A percentile compares a stretch with the other conserved stretches of the same genome.
phyloP scores from a whole-genome alignment of 2,329 filamentous ascomycete species.

The Penicillium sp. region DNA sequence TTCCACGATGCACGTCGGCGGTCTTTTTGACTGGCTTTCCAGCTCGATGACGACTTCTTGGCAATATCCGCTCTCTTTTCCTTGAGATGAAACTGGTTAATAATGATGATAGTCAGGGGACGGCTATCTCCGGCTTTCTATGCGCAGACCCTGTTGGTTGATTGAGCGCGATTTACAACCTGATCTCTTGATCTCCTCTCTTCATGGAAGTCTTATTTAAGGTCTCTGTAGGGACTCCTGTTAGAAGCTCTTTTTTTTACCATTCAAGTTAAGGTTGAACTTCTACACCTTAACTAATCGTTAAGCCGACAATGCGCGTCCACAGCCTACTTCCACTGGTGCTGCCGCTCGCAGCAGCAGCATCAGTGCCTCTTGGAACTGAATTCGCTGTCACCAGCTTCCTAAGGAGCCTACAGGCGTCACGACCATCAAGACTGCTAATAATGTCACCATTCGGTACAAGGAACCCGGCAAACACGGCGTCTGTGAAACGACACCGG shows the following conservation, averaged over 20 bases:
- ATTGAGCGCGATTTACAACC: not conserved
- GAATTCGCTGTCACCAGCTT: slow-evolving; percentile 40
- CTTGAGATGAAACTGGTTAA: slow-evolving; percentile 12
- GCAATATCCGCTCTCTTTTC: slow-evolving; percentile 12
- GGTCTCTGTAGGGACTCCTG: not conserved
- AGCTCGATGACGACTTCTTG: slow-evolving; percentile 9
- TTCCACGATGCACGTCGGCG: slow-evolving; percentile 10
- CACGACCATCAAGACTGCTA: slow-evolving; percentile 47
- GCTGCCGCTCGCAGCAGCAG: slow-evolving; percentile 31
- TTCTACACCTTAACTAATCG: not conserved
- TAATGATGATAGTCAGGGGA: slow-evolving; percentile 16
- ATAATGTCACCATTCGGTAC: slow-evolving; percentile 61
- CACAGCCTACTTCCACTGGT: slow-evolving; percentile 29
- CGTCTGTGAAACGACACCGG: slow-evolving; percentile 61
- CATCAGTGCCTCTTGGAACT: slow-evolving; percentile 23
- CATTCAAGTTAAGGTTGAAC: not conserved
- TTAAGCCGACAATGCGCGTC: slow-evolving; percentile 32
- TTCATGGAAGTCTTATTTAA: slow-evolving; percentile 9
- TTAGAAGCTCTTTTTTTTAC: not conserved
- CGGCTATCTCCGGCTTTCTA: slow-evolving; percentile 13
- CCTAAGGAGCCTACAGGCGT: slow-evolving; percentile 47
- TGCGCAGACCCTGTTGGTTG: not conserved
- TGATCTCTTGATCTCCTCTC: not conserved
- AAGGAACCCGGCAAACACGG: slow-evolving; percentile 60
- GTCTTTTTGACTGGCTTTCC: slow-evolving; percentile 13